Evolutionary conservation across 1,139 yeast genomes (phyloP).

Genomic region (Saccharomyces hybrid): DNA sequence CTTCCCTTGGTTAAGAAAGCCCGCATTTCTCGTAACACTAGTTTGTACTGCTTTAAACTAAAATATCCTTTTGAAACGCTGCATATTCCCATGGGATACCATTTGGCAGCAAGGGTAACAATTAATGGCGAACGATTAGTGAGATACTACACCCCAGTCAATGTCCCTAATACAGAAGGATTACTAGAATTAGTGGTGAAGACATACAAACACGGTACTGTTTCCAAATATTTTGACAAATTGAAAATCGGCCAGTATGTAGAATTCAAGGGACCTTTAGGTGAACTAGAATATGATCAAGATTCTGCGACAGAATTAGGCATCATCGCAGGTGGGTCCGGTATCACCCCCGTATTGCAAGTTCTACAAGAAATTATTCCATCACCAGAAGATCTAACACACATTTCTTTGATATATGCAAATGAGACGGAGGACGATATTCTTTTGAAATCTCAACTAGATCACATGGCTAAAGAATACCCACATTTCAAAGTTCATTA

Average conservation of each 20-base stretch:
- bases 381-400: conserved; percentile 56
- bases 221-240: conserved; percentile 56
- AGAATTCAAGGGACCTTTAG: conserved; percentile 71
- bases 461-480: conserved; percentile 54
- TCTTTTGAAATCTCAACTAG: conserved; percentile 59
- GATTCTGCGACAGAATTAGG: conserved; percentile 58
- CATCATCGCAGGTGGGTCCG: conserved; percentile 77
- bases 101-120: conserved; percentile 48
- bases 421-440: conserved; percentile 70
- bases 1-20: conserved; percentile 68
- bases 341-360: conserved; percentile 72
- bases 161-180: conserved; percentile 61
- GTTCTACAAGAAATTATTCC: conserved; percentile 53
- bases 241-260: conserved; percentile 59
- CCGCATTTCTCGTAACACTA: conserved; percentile 56
- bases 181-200: conserved; percentile 68
- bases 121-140: conserved; percentile 54
- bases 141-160: conserved; percentile 69
- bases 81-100: conserved; percentile 66
- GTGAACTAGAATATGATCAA: conserved; percentile 52
- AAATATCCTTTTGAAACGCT: conserved; percentile 52
- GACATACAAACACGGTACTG: conserved; percentile 61
- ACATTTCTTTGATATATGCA: conserved; percentile 55
- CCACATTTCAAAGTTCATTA: conserved; percentile 54
- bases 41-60: conserved; percentile 65